Evolutionary conservation across 2,329 filamentous ascomycete species (phyloP).

Genomic region (Pseudogymnoascus sp.): DNA sequence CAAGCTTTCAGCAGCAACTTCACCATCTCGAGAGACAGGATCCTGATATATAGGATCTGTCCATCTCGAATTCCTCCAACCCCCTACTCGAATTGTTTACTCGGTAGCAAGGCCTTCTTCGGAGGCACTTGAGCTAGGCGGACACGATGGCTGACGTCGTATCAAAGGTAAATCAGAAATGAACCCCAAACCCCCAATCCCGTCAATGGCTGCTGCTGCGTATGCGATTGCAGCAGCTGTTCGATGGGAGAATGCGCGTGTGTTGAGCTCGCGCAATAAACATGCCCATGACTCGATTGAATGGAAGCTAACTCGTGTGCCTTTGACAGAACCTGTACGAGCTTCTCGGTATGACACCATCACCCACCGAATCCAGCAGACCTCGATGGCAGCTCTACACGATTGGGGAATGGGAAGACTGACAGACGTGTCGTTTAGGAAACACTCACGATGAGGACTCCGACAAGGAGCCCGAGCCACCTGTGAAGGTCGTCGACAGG

Average conservation of each 20-base stretch:
- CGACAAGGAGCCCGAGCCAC: slow-evolving; percentile 67
- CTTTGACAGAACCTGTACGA: slow-evolving; percentile 81
- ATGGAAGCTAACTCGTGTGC: slow-evolving; percentile 7
- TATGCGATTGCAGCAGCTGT: background rate
- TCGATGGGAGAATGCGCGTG: background rate
- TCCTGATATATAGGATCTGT: slow-evolving; percentile 30
- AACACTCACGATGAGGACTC: slow-evolving; percentile 56
- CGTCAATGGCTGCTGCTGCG: slow-evolving; percentile 15
- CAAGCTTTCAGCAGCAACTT: background rate
- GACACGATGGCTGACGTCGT: slow-evolving; percentile 32
- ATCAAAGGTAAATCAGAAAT: slow-evolving; percentile 26
- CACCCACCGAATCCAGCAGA: slow-evolving; percentile 11
- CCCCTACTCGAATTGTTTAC: slow-evolving; percentile 27
- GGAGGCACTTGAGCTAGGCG: slow-evolving; percentile 29
- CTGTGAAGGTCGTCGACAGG: slow-evolving; percentile 86
- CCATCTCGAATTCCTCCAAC: slow-evolving; percentile 24
- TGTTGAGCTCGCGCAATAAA: background rate
- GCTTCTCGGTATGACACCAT: slow-evolving; percentile 73
- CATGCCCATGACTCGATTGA: slow-evolving; percentile 1
- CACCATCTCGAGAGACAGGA: slow-evolving; percentile 29
- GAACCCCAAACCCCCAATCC: slow-evolving; percentile 2
- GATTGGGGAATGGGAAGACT: slow-evolving; percentile 16
- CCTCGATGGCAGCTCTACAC: slow-evolving; percentile 9
- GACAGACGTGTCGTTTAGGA: slow-evolving; percentile 28
- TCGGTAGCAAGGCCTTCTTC: slow-evolving; percentile 31